Base-by-base conservation (phyloP, 2,329 filamentous ascomycete species). In the Didymella lethalis region DNA sequence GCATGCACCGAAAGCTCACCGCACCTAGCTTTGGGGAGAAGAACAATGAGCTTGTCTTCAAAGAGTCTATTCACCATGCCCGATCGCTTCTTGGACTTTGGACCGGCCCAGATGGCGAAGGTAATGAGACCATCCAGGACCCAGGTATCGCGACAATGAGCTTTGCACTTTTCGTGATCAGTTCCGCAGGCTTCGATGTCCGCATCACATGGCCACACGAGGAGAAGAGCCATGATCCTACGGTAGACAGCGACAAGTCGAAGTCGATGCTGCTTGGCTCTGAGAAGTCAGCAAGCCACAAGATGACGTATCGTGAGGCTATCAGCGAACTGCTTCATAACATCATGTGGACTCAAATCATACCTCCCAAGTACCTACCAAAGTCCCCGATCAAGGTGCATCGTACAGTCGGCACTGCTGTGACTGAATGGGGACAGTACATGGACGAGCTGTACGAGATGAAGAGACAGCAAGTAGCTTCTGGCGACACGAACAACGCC, bases 1-100 rank as follows among this genome's bases (percentile, higher is more conserved):
- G 87, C 31, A 83, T 85, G 76, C 90, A 94, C 73, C 85, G 90
- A 61, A 92, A 90, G 76, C 84, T 88, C 43, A 89, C 87, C 0
- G 85, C 88, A 28, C 86, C 90, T 0, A 86, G 86, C 4, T 93
- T 94, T 75, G 91, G 89, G 57, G 91, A 94, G 78, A 87, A 84
- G 77, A 93, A 92, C 74, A 88, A 91, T 56, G 81, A 83, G 14
- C 74, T 90, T 26, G 87, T 90, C 1, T 91, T 88, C 75, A 78
- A 78, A 8, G 88, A 91, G 71, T 82, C 84, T 1, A 79, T 90
- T 54, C 78, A 81, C 56, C 90, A 93, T 78, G 85, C 89, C 0
- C 64, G 67, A 54, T 70, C 72, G 11, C 54, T 77, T 10, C 64
- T 76, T 25, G 60, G 64, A 7, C 61, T 75, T 12, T 77, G 75